These are phyloP conservation scores for Cochlearia excelsa DNA, from an alignment of 345 rosid species.

Conservation along the genomic window DNA sequence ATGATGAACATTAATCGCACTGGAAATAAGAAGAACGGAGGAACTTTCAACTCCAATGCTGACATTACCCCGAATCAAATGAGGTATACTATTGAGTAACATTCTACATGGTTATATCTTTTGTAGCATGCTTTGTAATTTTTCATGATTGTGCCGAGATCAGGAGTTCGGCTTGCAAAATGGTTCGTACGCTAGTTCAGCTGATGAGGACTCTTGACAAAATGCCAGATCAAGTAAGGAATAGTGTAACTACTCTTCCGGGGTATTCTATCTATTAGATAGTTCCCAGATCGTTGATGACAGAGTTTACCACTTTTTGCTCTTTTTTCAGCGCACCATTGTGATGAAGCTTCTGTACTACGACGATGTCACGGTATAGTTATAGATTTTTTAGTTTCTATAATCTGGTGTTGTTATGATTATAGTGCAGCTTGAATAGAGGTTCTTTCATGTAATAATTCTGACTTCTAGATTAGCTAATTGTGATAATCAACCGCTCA, in stretches of 20 bases:
- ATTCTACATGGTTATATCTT: not conserved
- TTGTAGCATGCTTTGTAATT: not conserved
- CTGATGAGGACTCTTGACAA: conserved; percentile 94
- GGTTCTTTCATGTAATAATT: not conserved
- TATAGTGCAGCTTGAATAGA: conserved; percentile 4
- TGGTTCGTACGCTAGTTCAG: conserved; percentile 90
- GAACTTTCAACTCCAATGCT: conserved; percentile 61
- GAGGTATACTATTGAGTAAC: conserved; percentile 49
- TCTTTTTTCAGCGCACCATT: conserved; percentile 77
- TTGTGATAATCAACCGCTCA: not conserved
- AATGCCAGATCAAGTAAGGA: conserved; percentile 87
- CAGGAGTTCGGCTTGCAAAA: conserved; percentile 97
- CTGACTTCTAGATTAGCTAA: conserved; percentile 1
- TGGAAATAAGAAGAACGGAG: conserved; percentile 73
- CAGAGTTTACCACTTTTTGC: conserved; percentile 12
- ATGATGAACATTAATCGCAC: conserved; percentile 76
- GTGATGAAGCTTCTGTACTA: conserved; percentile 94
- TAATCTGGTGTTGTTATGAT: not conserved
- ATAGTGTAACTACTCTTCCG: conserved; percentile 7
- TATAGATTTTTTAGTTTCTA: conserved; percentile 13
- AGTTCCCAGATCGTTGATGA: conserved; percentile 18
- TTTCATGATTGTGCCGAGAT: conserved; percentile 11
- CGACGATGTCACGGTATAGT: conserved; percentile 90
- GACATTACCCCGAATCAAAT: conserved; percentile 89
- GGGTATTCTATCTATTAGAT: not conserved